Base-by-base conservation (phyloP, 805 yeast species). In the Nakazawaea ambrosiae region DNA sequence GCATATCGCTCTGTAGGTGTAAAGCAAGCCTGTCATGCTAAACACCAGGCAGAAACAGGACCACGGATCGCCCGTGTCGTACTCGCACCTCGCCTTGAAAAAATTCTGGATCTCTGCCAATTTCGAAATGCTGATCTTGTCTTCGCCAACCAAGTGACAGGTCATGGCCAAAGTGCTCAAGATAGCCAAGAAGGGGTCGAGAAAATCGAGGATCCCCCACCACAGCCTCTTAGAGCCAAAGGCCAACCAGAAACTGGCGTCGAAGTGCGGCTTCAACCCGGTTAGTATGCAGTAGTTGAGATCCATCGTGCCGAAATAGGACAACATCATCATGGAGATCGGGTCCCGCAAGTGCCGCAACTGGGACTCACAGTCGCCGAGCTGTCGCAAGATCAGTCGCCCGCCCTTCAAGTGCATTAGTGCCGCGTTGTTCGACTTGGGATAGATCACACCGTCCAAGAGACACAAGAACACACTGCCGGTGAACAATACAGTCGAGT, bases 101-200 rank as follows among this genome's bases (percentile, higher is more conserved):
- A 11, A 20, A 5, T 22, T 17, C 4, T 8, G 18, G 20, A 15
- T 11, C 15, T 12, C 19, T 14, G 26, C 14, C 39, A 25, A 22
- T 29, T 29, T 24, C 6, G 15, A 15, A 29, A 7, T n/a, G n/a
- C n/a, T n/a, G n/a, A n/a, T n/a, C n/a, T n/a, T n/a, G n/a, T n/a
- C n/a, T n/a, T n/a, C n/a, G n/a, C n/a, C n/a, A n/a, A n/a, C n/a
- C n/a, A n/a, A n/a, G n/a, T n/a, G n/a, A n/a, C n/a, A 7, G 24
- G 10, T 22, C 24, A 10, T 22, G 24, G 24, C 10, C 5, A 28
- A 17, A 1, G 10, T 49, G 47, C 38, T 60, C 48, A 37, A 56
- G 47, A 43, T 60, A 47, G 3, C 51, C 49, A 50, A 54, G 52
- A 35, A 64, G 43, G 53, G 55, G 46, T 54, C 57, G 36, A 26